Conservation (phyloP, 441 rosid species). For the Theobroma grandiflorum region DNA sequence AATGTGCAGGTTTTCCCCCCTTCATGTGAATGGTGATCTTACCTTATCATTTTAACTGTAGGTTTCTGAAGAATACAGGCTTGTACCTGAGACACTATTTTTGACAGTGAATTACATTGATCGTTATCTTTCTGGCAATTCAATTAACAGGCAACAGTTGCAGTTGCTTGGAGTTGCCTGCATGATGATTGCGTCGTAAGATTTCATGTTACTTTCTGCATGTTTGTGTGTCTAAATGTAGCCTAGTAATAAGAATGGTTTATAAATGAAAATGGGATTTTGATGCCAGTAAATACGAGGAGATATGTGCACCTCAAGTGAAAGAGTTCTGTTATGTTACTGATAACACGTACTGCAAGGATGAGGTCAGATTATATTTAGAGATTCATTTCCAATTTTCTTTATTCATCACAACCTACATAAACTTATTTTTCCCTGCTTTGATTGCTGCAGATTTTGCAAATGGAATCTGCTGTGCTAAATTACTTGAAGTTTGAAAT, state of each 20-base stretch:
- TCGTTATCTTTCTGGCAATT: conserved; percentile 64
- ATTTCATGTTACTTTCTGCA: not conserved
- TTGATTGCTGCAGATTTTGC: conserved; percentile 61
- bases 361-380: conserved; percentile 53
- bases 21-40: conserved; percentile 15
- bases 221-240: not conserved
- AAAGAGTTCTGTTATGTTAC: conserved; percentile 80
- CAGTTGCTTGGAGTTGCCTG: conserved; percentile 73
- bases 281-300: conserved; percentile 62
- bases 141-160: conserved; percentile 54
- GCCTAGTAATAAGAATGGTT: not conserved
- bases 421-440: conserved; percentile 55
- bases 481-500: conserved; percentile 73
- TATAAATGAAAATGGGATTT: conserved; percentile 18
- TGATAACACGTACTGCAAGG: conserved; percentile 63
- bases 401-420: not conserved
- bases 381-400: conserved; percentile 2
- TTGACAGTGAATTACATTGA: conserved; percentile 67
- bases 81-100: conserved; percentile 59
- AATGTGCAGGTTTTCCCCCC: not conserved
- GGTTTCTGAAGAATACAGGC: conserved; percentile 72
- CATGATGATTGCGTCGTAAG: conserved; percentile 79
- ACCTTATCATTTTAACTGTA: conserved; percentile 21
- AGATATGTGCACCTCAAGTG: conserved; percentile 71
- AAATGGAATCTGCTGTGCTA: conserved; percentile 74